Conservation (phyloP, 2,329 filamentous ascomycete species). For the Didymella exigua region DNA sequence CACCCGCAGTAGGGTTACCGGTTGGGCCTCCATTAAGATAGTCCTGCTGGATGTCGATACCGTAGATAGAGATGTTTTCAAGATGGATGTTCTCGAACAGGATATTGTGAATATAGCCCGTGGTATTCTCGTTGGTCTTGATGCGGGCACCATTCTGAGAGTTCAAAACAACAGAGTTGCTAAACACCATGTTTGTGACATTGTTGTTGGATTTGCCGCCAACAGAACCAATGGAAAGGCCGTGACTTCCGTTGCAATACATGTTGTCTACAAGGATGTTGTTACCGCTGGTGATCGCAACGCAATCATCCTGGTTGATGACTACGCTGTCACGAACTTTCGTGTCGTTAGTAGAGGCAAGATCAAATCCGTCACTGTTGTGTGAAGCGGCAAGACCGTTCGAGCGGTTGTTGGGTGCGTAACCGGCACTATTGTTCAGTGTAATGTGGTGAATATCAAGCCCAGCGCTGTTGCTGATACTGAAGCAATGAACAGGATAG, state of each 20-base stretch:
- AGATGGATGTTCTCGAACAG: constrained; percentile 56
- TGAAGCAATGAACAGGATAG: constrained; percentile 61
- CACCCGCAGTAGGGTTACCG: constrained; percentile 54
- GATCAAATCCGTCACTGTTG: constrained; percentile 17
- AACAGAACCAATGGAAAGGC: constrained; percentile 64
- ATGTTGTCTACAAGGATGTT: constrained; percentile 47
- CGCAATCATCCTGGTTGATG: constrained; percentile 65
- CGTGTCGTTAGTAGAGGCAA: constrained; percentile 62
- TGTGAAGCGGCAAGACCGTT: constrained; percentile 9
- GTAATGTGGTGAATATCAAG: constrained; percentile 58
- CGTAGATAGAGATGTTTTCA: constrained; percentile 54
- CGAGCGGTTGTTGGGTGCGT: constrained; percentile 36
- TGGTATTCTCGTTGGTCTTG: constrained; percentile 61
- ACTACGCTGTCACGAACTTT: constrained; percentile 60
- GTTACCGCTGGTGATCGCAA: constrained; percentile 62
- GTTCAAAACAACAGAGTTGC: constrained; percentile 55
- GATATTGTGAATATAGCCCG: constrained; percentile 57
- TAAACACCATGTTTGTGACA: constrained; percentile 60
- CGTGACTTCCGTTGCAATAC: constrained; percentile 60
- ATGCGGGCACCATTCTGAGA: constrained; percentile 64
- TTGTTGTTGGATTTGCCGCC: constrained; percentile 61
- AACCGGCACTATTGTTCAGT: constrained; percentile 65
- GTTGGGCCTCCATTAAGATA: constrained; percentile 56
- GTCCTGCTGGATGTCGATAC: constrained; percentile 60
- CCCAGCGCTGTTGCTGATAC: constrained; percentile 49